A percentile compares a stretch with the other conserved stretches of the same genome.
Conservation (phyloP, 345 rosid species). For the Erodium maritimum region DNA sequence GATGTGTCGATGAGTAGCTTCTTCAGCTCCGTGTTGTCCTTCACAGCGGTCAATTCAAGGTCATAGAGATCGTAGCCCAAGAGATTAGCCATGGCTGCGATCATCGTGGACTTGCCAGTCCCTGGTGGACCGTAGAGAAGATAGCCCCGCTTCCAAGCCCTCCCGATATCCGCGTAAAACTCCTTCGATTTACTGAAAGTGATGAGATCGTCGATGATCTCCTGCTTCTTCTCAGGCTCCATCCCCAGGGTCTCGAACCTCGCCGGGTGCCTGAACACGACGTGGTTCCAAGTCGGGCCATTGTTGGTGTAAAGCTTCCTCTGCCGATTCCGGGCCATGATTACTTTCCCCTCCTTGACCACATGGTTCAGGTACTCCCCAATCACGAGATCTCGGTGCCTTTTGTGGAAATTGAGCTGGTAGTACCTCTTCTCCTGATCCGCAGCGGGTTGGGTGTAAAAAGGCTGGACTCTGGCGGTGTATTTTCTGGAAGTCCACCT, state of each 20-base stretch:
- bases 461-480: conserved; percentile 3
- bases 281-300: conserved; percentile 17
- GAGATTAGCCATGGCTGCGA: conserved; percentile 32
- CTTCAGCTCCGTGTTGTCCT: conserved; percentile 28
- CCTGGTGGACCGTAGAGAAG: conserved; percentile 35
- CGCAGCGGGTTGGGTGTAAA: conserved; percentile 9
- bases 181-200: conserved; percentile 20
- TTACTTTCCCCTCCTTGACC: conserved; percentile 31
- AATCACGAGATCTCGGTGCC: conserved; percentile 16
- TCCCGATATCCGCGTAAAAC: conserved; percentile 22
- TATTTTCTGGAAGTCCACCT: conserved; percentile 34
- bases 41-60: conserved; percentile 28
- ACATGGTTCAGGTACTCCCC: conserved; percentile 28
- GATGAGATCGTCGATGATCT: conserved; percentile 20
- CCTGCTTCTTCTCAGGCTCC: conserved; percentile 23
- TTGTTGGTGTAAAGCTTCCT: conserved; percentile 42
- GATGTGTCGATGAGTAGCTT: conserved; percentile 23
- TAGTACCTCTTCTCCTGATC: conserved; percentile 21
- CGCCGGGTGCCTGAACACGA: conserved; percentile 26
- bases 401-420: conserved; percentile 33
- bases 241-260: conserved; percentile 24
- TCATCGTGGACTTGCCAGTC: conserved; percentile 30
- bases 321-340: conserved; percentile 30
- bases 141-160: conserved; percentile 38
- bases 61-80: conserved; percentile 26